Conservation (phyloP, 345 rosid genomes). For the Microcos paniculata region DNA sequence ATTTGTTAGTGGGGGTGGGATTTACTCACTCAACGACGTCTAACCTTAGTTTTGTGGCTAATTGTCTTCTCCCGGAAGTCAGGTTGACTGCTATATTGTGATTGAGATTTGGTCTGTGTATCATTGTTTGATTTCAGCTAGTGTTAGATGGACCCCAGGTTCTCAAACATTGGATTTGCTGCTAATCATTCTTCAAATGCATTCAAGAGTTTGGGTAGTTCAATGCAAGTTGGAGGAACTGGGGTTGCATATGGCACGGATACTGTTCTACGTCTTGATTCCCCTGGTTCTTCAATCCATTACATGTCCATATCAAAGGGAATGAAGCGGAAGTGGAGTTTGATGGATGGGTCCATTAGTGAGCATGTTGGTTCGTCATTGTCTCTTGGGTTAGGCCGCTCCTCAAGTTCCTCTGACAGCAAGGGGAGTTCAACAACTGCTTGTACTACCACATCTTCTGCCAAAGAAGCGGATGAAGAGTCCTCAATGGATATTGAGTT, state of each 20-base stretch:
- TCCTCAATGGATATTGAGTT: constrained; percentile 84
- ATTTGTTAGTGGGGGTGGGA: constrained; percentile 91
- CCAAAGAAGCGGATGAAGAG: constrained; percentile 86
- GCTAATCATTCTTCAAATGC: constrained; percentile 51
- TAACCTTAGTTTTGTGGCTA: constrained; percentile 62
- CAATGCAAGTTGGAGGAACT: constrained; percentile 42
- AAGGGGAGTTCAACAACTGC: constrained; percentile 83
- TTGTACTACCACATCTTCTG: constrained; percentile 66
- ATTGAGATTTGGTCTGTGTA: constrained; percentile 45
- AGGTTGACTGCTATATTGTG: constrained; percentile 41
- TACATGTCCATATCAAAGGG: constrained; percentile 46
- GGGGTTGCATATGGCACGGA: constrained; percentile 41
- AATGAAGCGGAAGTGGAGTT: constrained; percentile 71
- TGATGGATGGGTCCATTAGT: constrained; percentile 41
- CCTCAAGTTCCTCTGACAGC: constrained; percentile 89
- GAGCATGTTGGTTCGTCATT: constrained; percentile 58
- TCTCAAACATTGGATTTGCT: constrained; percentile 45
- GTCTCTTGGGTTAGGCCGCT: constrained; percentile 67
- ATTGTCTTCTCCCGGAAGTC: constrained; percentile 56
- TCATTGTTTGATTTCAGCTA: constrained; percentile 27
- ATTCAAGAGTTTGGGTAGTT: constrained; percentile 49
- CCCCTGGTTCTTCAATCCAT: constrained; percentile 51
- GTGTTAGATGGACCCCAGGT: constrained; percentile 59
- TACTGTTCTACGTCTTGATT: constrained; percentile 75
- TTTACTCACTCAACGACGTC: constrained; percentile 36